Evolutionary conservation across 306 rosid species (phyloP).

Genomic region (Dicorynia guianensis): DNA sequence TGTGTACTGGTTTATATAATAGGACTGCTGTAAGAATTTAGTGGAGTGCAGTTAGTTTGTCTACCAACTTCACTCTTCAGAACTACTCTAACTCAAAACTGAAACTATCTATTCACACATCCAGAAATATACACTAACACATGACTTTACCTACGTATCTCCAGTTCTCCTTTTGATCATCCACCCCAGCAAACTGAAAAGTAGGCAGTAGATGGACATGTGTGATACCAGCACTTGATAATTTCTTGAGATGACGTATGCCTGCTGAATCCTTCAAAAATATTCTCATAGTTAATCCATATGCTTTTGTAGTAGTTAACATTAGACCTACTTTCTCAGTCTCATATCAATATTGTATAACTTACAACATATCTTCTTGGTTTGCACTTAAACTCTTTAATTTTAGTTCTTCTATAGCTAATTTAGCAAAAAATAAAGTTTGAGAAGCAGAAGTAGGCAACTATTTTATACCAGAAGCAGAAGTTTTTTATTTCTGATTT

Average conservation of each 20-base stretch:
- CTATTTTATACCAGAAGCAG: not conserved
- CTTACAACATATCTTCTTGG: not conserved
- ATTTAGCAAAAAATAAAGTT: conserved; percentile 7
- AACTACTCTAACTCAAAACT: too few relatives aligned
- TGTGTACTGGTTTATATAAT: too few relatives aligned
- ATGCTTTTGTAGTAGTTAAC: conserved; percentile 18
- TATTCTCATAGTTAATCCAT: conserved; percentile 40
- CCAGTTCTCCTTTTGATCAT: conserved; percentile 88
- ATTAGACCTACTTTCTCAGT: conserved; percentile 26
- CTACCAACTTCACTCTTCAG: too few relatives aligned
- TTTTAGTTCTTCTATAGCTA: not conserved
- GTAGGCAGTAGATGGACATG: conserved; percentile 91
- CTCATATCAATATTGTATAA: conserved; percentile 1
- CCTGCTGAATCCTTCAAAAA: conserved; percentile 83
- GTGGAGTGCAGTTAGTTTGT: too few relatives aligned
- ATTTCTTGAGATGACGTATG: conserved; percentile 75
- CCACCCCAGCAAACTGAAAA: conserved; percentile 90
- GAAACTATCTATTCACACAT: too few relatives aligned
- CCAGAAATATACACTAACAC: not conserved
- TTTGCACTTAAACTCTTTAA: not conserved
- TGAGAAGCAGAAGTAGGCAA: not conserved
- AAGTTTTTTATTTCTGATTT: not conserved
- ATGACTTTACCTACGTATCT: conserved; percentile 67
- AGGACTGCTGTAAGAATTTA: too few relatives aligned
- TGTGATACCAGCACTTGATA: conserved; percentile 85